A percentile compares a stretch with the other conserved stretches of the same genome.
phyloP scores from a whole-genome alignment of 441 rosid species.

The Erysimum cheiri region DNA sequence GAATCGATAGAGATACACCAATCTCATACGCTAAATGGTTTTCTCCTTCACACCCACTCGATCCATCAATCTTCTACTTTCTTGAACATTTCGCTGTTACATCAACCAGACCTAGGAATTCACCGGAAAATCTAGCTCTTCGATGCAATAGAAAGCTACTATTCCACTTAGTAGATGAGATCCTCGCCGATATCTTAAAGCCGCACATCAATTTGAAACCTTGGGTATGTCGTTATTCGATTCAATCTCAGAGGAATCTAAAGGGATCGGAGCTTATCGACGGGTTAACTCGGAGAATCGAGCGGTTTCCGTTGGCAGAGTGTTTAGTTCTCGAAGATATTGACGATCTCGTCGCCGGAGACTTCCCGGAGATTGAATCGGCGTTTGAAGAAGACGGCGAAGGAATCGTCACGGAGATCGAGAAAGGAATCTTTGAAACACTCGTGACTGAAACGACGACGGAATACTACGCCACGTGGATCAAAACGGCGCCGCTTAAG shows the following conservation, averaged over 20 bases:
- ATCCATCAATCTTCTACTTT: slow-evolving; percentile 54
- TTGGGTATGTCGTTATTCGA: slow-evolving; percentile 40
- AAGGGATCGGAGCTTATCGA: slow-evolving; percentile 56
- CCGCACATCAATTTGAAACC: slow-evolving; percentile 59
- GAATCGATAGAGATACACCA: slow-evolving; percentile 58
- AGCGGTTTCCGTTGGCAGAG: slow-evolving; percentile 57
- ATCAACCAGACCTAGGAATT: slow-evolving; percentile 2
- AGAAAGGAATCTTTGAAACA: slow-evolving; percentile 59
- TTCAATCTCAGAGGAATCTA: background rate
- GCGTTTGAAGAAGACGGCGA: slow-evolving; percentile 72
- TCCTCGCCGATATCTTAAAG: slow-evolving; percentile 56
- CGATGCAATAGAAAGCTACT: slow-evolving; percentile 69
- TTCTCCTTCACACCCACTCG: slow-evolving; percentile 62
- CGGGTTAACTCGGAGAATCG: slow-evolving; percentile 48
- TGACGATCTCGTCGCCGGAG: slow-evolving; percentile 68
- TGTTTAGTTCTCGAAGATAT: slow-evolving; percentile 83
- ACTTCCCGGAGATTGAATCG: slow-evolving; percentile 46
- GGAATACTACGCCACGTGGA: slow-evolving; percentile 30
- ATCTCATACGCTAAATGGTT: slow-evolving; percentile 62
- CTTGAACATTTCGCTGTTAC: slow-evolving; percentile 54
- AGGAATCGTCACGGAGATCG: slow-evolving; percentile 63
- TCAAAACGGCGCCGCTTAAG: slow-evolving; percentile 44
- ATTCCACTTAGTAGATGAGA: slow-evolving; percentile 69
- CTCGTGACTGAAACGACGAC: slow-evolving; percentile 66
- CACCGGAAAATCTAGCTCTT: slow-evolving; percentile 44